Evolutionary conservation across 345 rosid genomes (phyloP), one percentile per base, ranked within the genome.

Genomic region (Populus simonii): DNA sequence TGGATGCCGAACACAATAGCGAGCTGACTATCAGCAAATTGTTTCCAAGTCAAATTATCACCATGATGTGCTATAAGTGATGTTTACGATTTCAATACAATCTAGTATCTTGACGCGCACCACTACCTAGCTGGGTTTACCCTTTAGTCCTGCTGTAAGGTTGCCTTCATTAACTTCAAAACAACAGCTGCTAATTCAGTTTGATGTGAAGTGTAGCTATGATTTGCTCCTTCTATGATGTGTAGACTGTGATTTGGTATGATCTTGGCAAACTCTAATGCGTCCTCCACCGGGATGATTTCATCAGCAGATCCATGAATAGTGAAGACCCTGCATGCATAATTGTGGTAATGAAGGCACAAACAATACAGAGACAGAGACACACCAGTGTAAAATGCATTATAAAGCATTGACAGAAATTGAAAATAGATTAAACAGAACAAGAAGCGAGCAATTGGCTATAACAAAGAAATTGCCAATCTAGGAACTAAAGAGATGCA

Each of bases 261-360:
- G 75, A 82, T 65, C 78, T 82, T 78, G 33, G 78, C 74, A 65
- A 82, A 82, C 70, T 77, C 84, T 7, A 16, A 33, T 8, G 81
- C 84, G 41, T 82, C 84, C 41, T 70, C 76, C 45, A 78, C 72
- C 0, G 84, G 84, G 49, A 82, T 78, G 67, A 74, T 31, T 71
- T 82, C 81, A 43, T 82, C 84, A 0, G 66, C 78, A 38, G 81
- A 77, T 74, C 84, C 84, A 74, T 82, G 84, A 39, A 82, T 25
- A 0, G 84, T 82, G 31, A 82, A 51, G 47, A 82, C 84, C 77
- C 84, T 81, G 84, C 38, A 73, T 3, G 41, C 18, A 29, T 43
- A 78, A 11, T 23, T 18, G 29, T 43, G 27, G 29, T 22, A 1
- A 67, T 47, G 5, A 15, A 47, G 53, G 53, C 18, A 47, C 53